These are phyloP conservation scores for Globisporangium paddicum DNA, from an alignment of 352 stramenopile species.

Conservation along the genomic window DNA sequence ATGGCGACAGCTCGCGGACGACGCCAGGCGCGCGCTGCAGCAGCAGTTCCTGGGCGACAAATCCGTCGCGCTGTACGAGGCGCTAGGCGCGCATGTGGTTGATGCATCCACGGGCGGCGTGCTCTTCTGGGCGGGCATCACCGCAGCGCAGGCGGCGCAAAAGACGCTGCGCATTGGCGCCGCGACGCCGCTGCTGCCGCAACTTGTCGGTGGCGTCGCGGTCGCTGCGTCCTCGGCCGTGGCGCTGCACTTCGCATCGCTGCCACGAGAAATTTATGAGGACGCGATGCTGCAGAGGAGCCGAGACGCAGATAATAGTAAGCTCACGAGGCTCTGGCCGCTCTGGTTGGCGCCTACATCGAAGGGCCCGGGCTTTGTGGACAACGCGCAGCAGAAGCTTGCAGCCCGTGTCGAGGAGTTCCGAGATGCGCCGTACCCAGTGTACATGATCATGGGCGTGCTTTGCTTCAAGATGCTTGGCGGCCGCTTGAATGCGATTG, in stretches of 20 bases:
- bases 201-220: conserved; percentile 28
- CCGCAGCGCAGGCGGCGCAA: conserved; percentile 40
- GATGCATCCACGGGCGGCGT: conserved; percentile 46
- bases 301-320: conserved; percentile 4
- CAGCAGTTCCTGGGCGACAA: conserved; percentile 33
- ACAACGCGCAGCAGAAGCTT: conserved; percentile 19
- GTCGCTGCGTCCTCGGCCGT: conserved; percentile 44
- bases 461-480: conserved; percentile 75
- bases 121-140: conserved; percentile 45
- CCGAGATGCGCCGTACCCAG: conserved; percentile 39
- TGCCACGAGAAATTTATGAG: conserved; percentile 40
- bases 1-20: conserved; percentile 10
- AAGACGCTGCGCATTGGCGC: conserved; percentile 39
- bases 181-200: conserved; percentile 38
- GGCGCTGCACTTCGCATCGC: conserved; percentile 45
- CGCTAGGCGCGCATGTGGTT: conserved; percentile 29
- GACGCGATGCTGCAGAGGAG: conserved; percentile 18
- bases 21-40: conserved; percentile 20
- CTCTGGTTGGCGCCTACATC: not conserved
- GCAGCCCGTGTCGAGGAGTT: conserved; percentile 32
- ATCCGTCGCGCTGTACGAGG: conserved; percentile 36
- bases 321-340: conserved; percentile 11
- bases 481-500: conserved; percentile 57
- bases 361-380: not conserved
- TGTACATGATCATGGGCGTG: conserved; percentile 73